Evolutionary conservation across 73 alveolate genomes (phyloP), one percentile per base, ranked within the genome.

Genomic region (Effrenium voratum): DNA sequence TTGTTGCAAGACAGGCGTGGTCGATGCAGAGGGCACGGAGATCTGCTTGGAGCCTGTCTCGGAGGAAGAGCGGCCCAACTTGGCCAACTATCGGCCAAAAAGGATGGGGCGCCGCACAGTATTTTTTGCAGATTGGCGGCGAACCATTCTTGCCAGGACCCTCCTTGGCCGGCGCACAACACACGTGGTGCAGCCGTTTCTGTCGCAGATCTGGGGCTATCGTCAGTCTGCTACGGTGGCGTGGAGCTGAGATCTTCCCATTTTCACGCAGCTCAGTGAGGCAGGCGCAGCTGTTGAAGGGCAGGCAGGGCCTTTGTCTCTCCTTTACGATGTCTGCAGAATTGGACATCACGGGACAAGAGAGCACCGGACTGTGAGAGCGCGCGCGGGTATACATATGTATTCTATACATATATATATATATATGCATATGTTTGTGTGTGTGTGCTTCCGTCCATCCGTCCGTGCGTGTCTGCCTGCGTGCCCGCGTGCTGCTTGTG

Each of bases 181-280:
- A 28, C 80, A 85, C 63, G 94, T 85, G 94, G 82, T 85, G 47
- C 94, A 85, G 60, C 94, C 94, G 19, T 85, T 85, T 46, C 82
- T 85, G 66, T 57, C 94, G 43, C 55, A 85, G 81, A 59, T 63
- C 38, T 85, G 94, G 94, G 82, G 59, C 24, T 44, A 57, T n/a
- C 94, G 94, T 26, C 81, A 85, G 94, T 44, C 77, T 15, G 77
- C 77, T 15, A 63, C 77, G 34, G 77, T 63, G 32, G 77, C 26
- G 34, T 57, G n/a, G n/a, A n/a, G n/a, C n/a, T n/a, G n/a, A n/a
- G n/a, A n/a, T n/a, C n/a, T n/a, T n/a, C n/a, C n/a, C n/a, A n/a
- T n/a, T n/a, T n/a, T n/a, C n/a, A n/a, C n/a, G n/a, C n/a, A n/a
- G n/a, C n/a, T n/a, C n/a, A n/a, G n/a, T n/a, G n/a, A n/a, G n/a